Evolutionary conservation across 2,329 filamentous ascomycete genomes (phyloP), one percentile per base, ranked within the genome.

Genomic region (Cercospora sojina): DNA sequence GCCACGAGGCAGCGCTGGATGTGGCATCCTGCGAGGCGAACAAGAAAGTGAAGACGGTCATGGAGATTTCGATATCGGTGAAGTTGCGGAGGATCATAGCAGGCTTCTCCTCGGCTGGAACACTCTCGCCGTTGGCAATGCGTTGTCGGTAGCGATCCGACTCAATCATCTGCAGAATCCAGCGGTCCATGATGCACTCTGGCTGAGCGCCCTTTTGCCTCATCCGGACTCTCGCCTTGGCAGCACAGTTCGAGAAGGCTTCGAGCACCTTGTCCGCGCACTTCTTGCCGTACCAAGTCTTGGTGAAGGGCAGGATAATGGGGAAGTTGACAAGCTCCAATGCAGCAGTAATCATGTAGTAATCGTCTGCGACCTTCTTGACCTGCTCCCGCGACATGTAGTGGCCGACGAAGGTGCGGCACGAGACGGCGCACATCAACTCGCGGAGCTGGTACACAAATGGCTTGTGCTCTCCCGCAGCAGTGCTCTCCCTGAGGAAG

Each of bases 291-390:
- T 96, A 96, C 93, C 93, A 98, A 5, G 93, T 93, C 84, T 93
- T 94, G 77, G 93, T 97, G 84, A 87, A 98, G 43, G 94, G 94
- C 47, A 98, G 81, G 77, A 98, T 97, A 81, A 98, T 91, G 67
- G 95, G 94, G 84, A 98, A 97, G 84, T 98, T 98, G 84, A 99
- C 95, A 56, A 98, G 87, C 80, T 99, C 95, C 72, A 98, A 87
- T 23, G 95, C 95, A 65, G 91, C 94, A 13, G 95, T 98, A 77
- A 98, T 96, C 71, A 94, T 87, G 81, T 96, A 98, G 83, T 97
- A 99, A 81, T 98, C 93, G 80, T 97, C 91, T 68, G 94, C 91
- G 71, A 98, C 95, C 84, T 91, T 93, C 86, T 96, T 94, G 75
- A 98, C 89, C 58, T 91, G 88, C 78, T 92, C 91, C 67, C 97